Conservation (phyloP, 2,329 filamentous ascomycete genomes). For the Botrytis pseudocinerea region DNA sequence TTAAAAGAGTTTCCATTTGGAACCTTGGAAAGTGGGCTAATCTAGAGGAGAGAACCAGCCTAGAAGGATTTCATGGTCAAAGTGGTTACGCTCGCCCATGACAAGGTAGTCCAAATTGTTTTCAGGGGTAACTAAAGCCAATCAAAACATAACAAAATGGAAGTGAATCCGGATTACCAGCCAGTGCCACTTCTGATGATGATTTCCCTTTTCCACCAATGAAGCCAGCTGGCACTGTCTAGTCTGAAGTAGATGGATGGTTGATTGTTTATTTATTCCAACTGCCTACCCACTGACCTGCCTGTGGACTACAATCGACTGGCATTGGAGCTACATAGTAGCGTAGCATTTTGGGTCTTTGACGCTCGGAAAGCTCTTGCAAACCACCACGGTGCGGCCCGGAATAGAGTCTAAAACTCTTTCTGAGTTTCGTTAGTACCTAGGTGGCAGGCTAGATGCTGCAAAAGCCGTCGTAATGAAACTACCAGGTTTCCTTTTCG, state of each 20-base stretch:
- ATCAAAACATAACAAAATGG: conserved; percentile 13
- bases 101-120: conserved; percentile 9
- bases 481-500: neutral
- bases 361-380: neutral
- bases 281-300: neutral
- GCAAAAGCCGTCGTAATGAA: neutral
- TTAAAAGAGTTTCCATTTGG: neutral
- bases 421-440: neutral
- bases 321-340: neutral
- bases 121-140: conserved; percentile 20
- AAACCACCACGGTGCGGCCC: conserved; percentile 10
- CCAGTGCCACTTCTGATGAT: neutral
- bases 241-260: neutral
- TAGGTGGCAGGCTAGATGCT: neutral
- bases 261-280: neutral
- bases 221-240: neutral
- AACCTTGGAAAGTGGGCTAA: conserved; percentile 13
- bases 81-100: neutral
- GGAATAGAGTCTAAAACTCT: neutral
- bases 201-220: neutral
- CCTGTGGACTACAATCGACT: neutral
- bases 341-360: neutral
- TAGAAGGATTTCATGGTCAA: conserved; percentile 17
- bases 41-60: conserved; percentile 11
- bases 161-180: neutral